These are phyloP conservation scores for Dinochytrium kinnereticum DNA, from an alignment of 371 early-diverging fungal genomes.

Conservation along the genomic window DNA sequence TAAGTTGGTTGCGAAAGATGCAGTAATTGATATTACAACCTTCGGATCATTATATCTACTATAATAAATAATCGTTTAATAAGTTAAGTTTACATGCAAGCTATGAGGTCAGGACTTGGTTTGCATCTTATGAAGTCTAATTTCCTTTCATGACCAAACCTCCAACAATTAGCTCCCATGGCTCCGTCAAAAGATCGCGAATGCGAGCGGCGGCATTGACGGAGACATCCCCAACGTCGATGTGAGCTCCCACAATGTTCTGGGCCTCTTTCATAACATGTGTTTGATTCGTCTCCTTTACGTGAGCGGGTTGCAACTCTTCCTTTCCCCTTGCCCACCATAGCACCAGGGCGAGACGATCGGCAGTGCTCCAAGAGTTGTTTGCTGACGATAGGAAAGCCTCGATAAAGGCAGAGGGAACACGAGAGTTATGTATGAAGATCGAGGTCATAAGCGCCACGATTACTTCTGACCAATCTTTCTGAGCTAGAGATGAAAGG, in stretches of 20 bases:
- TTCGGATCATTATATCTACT: background rate
- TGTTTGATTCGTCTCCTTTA: background rate
- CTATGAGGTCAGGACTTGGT: background rate
- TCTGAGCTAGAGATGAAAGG: too few relatives aligned
- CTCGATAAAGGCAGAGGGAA: background rate
- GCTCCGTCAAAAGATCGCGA: background rate
- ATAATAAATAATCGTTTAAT: background rate
- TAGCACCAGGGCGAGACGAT: background rate
- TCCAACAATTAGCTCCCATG: slow-evolving; percentile 1
- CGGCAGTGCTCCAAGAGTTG: background rate
- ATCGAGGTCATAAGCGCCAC: background rate
- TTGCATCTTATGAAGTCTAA: background rate
- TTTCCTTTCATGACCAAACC: background rate
- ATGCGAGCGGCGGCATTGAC: background rate
- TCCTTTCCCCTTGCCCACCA: background rate
- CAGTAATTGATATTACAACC: background rate
- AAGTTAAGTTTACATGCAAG: background rate
- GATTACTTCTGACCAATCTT: slow-evolving; percentile 2
- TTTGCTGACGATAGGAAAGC: background rate
- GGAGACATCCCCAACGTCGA: slow-evolving; percentile 5
- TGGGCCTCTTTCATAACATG: background rate
- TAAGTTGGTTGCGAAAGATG: background rate
- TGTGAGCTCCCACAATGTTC: background rate
- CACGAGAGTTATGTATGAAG: background rate
- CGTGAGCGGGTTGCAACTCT: too few relatives aligned